These are phyloP conservation scores for Parachaetomium inaequale DNA, from an alignment of 495 filamentous ascomycete species.

Conservation along the genomic window DNA sequence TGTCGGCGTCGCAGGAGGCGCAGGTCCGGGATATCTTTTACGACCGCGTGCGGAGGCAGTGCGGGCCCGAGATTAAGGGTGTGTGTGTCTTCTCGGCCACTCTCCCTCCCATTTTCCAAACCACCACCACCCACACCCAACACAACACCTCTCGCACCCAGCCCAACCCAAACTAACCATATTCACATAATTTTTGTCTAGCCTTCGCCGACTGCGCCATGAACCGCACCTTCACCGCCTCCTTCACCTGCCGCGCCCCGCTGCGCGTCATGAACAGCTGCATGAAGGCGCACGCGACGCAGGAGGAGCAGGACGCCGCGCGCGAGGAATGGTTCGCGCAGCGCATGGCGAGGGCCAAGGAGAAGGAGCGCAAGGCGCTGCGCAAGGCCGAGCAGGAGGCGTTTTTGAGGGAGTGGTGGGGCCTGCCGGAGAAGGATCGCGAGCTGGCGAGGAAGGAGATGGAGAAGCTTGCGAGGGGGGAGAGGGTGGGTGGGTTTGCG, in stretches of 20 bases:
- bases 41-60: slow-evolving; percentile 73
- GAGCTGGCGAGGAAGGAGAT: slow-evolving; percentile 36
- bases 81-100: slow-evolving; percentile 17
- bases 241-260: slow-evolving; percentile 76
- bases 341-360: slow-evolving; percentile 60
- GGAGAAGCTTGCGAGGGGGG: slow-evolving; percentile 37
- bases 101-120: not conserved
- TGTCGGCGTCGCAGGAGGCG: slow-evolving; percentile 85
- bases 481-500: slow-evolving; percentile 39
- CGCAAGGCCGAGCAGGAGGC: slow-evolving; percentile 54
- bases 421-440: slow-evolving; percentile 48
- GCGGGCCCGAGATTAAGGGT: slow-evolving; percentile 87
- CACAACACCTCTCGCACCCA: not conserved
- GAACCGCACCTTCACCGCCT: slow-evolving; percentile 76
- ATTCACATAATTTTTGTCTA: slow-evolving; percentile 32
- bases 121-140: not conserved
- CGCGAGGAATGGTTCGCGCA: slow-evolving; percentile 89
- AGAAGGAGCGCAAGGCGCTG: slow-evolving; percentile 58
- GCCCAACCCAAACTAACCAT: not conserved
- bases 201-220: slow-evolving; percentile 84
- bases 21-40: slow-evolving; percentile 90
- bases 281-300: slow-evolving; percentile 82
- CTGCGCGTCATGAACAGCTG: slow-evolving; percentile 87
- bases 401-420: slow-evolving; percentile 60
- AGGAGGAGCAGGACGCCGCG: slow-evolving; percentile 79